A percentile compares a stretch with the other conserved stretches of the same genome.
phyloP scores from a whole-genome alignment of 139 green algal species.

The Picochlorum costavermella region DNA sequence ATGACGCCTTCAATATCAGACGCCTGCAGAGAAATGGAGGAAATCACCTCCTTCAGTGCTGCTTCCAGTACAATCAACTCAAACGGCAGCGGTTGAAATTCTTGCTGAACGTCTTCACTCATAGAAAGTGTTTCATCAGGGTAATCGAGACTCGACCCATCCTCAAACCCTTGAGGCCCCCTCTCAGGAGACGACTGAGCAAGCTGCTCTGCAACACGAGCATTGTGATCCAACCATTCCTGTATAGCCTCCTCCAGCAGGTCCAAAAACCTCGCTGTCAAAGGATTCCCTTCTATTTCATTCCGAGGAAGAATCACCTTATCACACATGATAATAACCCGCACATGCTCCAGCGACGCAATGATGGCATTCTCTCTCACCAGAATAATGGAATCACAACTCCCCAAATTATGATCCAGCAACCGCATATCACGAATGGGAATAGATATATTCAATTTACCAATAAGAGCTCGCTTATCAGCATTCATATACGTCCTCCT shows the following conservation, averaged over 20 bases:
- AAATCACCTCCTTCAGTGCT: slow-evolving; percentile 47
- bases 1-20: slow-evolving; percentile 58
- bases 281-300: slow-evolving; percentile 18
- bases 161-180: neutral
- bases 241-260: slow-evolving; percentile 37
- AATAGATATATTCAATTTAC: slow-evolving; percentile 57
- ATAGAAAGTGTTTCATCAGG: slow-evolving; percentile 3
- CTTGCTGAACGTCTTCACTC: neutral
- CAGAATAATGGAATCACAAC: slow-evolving; percentile 39
- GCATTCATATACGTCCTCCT: slow-evolving; percentile 37
- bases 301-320: slow-evolving; percentile 44
- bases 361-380: slow-evolving; percentile 76
- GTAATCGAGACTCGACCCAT: neutral
- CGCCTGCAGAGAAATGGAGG: slow-evolving; percentile 27
- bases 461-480: slow-evolving; percentile 71
- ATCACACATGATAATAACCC: slow-evolving; percentile 66
- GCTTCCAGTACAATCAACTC: slow-evolving; percentile 64
- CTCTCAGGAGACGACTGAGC: neutral
- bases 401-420: slow-evolving; percentile 56
- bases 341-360: slow-evolving; percentile 66
- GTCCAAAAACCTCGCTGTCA: slow-evolving; percentile 27
- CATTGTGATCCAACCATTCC: slow-evolving; percentile 27
- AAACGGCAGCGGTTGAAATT: slow-evolving; percentile 46
- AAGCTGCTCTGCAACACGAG: neutral
- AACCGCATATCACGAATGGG: slow-evolving; percentile 77